Evolutionary conservation across 2,329 filamentous ascomycete species (phyloP).

Genomic region (Hysterium pulicare): DNA sequence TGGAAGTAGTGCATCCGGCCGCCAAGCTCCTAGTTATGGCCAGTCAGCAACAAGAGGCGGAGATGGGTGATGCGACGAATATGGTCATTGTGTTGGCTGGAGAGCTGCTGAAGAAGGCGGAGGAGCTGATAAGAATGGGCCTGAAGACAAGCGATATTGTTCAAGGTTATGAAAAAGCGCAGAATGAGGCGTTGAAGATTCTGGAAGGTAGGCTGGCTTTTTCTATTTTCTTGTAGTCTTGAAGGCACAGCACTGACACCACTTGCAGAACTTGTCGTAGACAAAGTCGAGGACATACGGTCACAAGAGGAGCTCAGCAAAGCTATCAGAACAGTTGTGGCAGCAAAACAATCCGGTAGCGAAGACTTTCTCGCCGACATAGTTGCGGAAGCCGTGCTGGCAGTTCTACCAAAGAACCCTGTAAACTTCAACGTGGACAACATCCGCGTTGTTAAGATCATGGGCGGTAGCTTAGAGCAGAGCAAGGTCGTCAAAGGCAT

Average conservation of each 20-base stretch:
- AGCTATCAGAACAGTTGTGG: conserved; percentile 90
- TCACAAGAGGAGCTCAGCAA: conserved; percentile 84
- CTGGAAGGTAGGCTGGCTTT: conserved; percentile 60
- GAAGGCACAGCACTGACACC: conserved; percentile 16
- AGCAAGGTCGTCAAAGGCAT: conserved; percentile 94
- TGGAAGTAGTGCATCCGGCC: conserved; percentile 96
- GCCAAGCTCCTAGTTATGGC: conserved; percentile 98
- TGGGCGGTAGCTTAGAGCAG: conserved; percentile 94
- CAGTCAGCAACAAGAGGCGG: conserved; percentile 95
- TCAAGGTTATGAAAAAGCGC: conserved; percentile 90
- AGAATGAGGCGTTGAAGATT: conserved; percentile 78
- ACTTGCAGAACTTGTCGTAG: conserved; percentile 70
- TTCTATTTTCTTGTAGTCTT: not conserved
- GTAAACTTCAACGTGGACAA: conserved; percentile 98
- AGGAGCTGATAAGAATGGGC: conserved; percentile 93
- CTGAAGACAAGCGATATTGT: conserved; percentile 98
- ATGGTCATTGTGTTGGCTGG: conserved; percentile 94
- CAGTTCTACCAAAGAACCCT: conserved; percentile 93
- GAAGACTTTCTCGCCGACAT: conserved; percentile 84
- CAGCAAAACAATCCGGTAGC: conserved; percentile 91
- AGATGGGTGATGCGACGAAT: conserved; percentile 99
- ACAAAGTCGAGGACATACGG: conserved; percentile 82
- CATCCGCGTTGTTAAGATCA: conserved; percentile 98
- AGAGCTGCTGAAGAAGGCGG: conserved; percentile 93
- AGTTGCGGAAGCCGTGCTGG: conserved; percentile 78